Evolutionary conservation across 805 yeast genomes (phyloP).

Genomic region (Ogataea populi-albae): DNA sequence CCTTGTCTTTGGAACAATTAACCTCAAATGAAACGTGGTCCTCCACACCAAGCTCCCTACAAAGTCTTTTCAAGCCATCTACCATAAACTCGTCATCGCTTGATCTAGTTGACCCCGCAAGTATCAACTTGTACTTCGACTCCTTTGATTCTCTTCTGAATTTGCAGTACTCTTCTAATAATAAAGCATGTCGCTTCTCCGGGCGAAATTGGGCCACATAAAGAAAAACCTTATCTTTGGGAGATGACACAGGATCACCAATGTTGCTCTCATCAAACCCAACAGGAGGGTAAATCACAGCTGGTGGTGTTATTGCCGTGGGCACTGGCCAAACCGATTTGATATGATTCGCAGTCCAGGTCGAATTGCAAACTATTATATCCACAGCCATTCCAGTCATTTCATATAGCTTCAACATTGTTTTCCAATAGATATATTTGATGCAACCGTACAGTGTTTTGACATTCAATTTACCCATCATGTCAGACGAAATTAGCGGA

Average conservation of each 20-base stretch:
- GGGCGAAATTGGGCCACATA: slow-evolving; percentile 92
- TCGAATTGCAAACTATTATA: slow-evolving; percentile 72
- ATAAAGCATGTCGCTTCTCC: slow-evolving; percentile 82
- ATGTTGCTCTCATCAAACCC: slow-evolving; percentile 53
- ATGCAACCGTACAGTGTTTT: slow-evolving; percentile 26
- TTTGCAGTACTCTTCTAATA: slow-evolving; percentile 59
- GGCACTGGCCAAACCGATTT: slow-evolving; percentile 57
- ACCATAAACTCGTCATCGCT: slow-evolving; percentile 62
- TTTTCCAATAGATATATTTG: slow-evolving; percentile 68
- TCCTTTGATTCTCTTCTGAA: slow-evolving; percentile 35
- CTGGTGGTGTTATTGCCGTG: slow-evolving; percentile 28
- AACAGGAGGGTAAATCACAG: slow-evolving; percentile 85
- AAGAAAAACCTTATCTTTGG: slow-evolving; percentile 42
- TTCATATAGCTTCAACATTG: slow-evolving; percentile 61
- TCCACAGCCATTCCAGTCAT: slow-evolving; percentile 65
- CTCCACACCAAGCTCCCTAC: slow-evolving; percentile 42
- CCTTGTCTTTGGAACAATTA: slow-evolving; percentile 69
- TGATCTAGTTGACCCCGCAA: slow-evolving; percentile 84
- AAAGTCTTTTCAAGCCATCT: slow-evolving; percentile 42
- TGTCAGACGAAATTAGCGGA: slow-evolving; percentile 86
- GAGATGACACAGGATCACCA: slow-evolving; percentile 12
- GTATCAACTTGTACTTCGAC: slow-evolving; percentile 53
- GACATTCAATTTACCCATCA: slow-evolving; percentile 61
- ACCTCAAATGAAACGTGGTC: slow-evolving; percentile 39
- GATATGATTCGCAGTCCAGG: slow-evolving; percentile 89